Conservation (phyloP, 305 asterid genomes). For the Lippia alba region DNA sequence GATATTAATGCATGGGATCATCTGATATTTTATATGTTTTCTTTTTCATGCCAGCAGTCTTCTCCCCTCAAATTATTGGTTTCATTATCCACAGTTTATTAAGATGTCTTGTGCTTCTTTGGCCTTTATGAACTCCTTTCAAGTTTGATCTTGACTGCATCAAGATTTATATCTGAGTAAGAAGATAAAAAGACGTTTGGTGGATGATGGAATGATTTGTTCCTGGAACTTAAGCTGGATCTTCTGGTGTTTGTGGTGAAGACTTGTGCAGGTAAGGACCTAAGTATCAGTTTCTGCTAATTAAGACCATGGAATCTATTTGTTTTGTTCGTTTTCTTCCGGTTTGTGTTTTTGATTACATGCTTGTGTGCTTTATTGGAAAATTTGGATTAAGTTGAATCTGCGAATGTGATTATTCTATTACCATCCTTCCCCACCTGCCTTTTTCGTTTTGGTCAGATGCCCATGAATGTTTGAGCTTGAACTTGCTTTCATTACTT, state of each 20-base stretch:
- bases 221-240: slow-evolving; percentile 74
- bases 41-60: neutral
- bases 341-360: neutral
- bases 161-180: slow-evolving; percentile 83
- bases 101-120: neutral
- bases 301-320: slow-evolving; percentile 29
- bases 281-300: slow-evolving; percentile 23
- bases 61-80: neutral
- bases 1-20: slow-evolving; percentile 15
- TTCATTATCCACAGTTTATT: slow-evolving; percentile 14
- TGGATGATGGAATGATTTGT: slow-evolving; percentile 92
- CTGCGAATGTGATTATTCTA: slow-evolving; percentile 8
- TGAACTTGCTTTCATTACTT: too few relatives aligned
- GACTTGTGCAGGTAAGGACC: slow-evolving; percentile 84
- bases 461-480: neutral
- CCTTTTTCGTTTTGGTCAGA: neutral
- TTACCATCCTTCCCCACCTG: slow-evolving; percentile 17
- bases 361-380: neutral
- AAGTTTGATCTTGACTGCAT: slow-evolving; percentile 44
- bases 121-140: slow-evolving; percentile 10
- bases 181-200: slow-evolving; percentile 76
- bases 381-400: slow-evolving; percentile 21
- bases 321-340: neutral
- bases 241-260: slow-evolving; percentile 77
- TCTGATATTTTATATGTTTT: slow-evolving; percentile 5